Evolutionary conservation across 2,329 filamentous ascomycete genomes (phyloP), one percentile per base, ranked within the genome.

Genomic region (Microdochium nivale): DNA sequence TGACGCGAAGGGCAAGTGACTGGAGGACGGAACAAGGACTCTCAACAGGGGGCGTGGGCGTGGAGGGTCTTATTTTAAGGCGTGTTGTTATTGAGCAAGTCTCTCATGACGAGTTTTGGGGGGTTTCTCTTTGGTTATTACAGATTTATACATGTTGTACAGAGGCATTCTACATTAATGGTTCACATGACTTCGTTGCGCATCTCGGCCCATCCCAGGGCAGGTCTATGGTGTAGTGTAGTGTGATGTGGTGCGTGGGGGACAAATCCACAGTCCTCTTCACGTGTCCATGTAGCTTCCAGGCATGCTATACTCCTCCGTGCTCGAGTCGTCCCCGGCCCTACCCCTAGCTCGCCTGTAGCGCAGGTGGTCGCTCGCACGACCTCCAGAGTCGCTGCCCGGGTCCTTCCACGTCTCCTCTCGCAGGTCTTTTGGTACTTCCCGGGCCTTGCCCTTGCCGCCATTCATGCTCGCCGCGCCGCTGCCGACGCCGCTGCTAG

Each of bases 381-480:
- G 71, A 57, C 69, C 57, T 44, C 16, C 16, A 13, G 40, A 44
- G 47, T 72, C 63, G 59, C 60, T 56, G 35, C 62, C 53, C n/a
- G 56, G 59, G 49, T 63, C 67, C 19, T 69, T 65, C 56, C 79
- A 78, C 5, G 70, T 63, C 51, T 77, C 76, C 51, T 69, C 46
- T 71, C 43, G 73, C 43, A 77, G 52, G 48, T 81, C 77, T 32
- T 71, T 73, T 19, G 71, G 69, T 14, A 74, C 63, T 30, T 83
- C 80, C 47, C 75, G 78, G 19, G 79, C 76, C 60, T 77, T 81
- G 5, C 71, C 68, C 49, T 79, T 76, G 46, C 76, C 70, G n/a
- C 77, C 19, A 19, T 7, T 44, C 21, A 19, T 23, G 40, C 40
- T 13, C 9, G 14, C 40, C 5, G 40, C 19, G n/a, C 14, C 13